phyloP scores from a whole-genome alignment of 257 asterid genomes.

The Voacanga thouarsii region DNA sequence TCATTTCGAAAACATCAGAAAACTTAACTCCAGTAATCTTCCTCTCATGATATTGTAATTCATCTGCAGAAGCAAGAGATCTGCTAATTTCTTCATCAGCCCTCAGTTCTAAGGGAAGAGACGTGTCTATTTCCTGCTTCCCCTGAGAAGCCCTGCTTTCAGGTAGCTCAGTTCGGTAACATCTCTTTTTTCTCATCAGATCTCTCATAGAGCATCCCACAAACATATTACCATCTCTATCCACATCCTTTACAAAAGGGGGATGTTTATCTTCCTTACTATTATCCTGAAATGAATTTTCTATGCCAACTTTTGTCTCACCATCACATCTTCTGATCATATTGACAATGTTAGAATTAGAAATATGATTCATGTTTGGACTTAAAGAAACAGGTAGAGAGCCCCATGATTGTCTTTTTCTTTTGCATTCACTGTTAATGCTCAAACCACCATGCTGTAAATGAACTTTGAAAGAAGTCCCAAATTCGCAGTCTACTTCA shows the following conservation, averaged over 20 bases:
- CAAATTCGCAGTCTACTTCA: conserved; percentile 35
- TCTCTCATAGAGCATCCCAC: conserved; percentile 73
- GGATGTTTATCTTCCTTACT: conserved; percentile 37
- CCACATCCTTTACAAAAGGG: conserved; percentile 20
- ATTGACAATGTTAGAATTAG: conserved; percentile 28
- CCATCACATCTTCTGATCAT: conserved; percentile 22
- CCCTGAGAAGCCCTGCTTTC: conserved; percentile 26
- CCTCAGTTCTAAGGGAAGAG: conserved; percentile 21
- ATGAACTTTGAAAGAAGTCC: conserved; percentile 26
- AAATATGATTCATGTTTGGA: conserved; percentile 32
- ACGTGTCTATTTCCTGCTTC: conserved; percentile 25
- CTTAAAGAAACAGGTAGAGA: conserved; percentile 58
- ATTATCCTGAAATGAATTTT: conserved; percentile 26
- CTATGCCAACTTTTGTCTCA: conserved; percentile 29
- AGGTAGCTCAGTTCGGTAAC: conserved; percentile 46
- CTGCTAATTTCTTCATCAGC: conserved; percentile 27
- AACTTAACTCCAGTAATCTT: conserved; percentile 21
- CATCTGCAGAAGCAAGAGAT: conserved; percentile 28
- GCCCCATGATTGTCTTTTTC: conserved; percentile 65
- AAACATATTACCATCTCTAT: conserved; percentile 28
- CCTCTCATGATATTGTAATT: conserved; percentile 31
- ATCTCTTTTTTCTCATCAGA: conserved; percentile 81
- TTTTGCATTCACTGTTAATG: conserved; percentile 34
- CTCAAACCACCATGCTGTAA: conserved; percentile 33
- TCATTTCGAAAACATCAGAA: conserved; percentile 27